A percentile compares a stretch with the other conserved stretches of the same genome.
These are phyloP conservation scores for Paecilomyces variotii DNA, from an alignment of 2,329 filamentous ascomycete species.

Conservation along the genomic window DNA sequence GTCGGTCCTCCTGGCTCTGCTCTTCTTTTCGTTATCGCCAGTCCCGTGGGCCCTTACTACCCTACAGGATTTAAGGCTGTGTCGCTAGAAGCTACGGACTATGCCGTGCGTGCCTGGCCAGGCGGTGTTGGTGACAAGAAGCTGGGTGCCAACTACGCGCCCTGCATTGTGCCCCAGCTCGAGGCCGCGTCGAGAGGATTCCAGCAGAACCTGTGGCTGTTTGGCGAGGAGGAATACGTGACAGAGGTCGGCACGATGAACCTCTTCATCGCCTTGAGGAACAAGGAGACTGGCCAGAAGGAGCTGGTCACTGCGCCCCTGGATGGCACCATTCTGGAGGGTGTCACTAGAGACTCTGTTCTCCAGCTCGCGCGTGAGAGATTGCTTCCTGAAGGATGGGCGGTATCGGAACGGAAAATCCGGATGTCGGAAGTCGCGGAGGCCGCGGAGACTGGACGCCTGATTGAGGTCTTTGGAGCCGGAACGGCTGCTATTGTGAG, in stretches of 20 bases:
- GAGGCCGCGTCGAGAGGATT: constrained; percentile 85
- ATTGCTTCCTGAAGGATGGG: constrained; percentile 79
- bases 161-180: constrained; percentile 93
- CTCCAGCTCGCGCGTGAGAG: constrained; percentile 78
- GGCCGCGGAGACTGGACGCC: constrained; percentile 71
- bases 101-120: constrained; percentile 94
- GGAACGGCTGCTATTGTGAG: constrained; percentile 92
- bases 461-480: constrained; percentile 88
- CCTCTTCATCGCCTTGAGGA: constrained; percentile 78
- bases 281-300: constrained; percentile 81
- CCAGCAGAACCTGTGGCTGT: constrained; percentile 98
- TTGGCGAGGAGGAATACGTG: constrained; percentile 88
- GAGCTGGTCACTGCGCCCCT: constrained; percentile 92
- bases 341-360: constrained; percentile 87
- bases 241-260: constrained; percentile 99
- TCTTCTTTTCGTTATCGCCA: constrained; percentile 89
- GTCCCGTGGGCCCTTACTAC: constrained; percentile 95
- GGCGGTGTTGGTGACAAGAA: constrained; percentile 98
- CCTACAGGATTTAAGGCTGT: constrained; percentile 97
- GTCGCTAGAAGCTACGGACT: constrained; percentile 89
- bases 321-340: constrained; percentile 92
- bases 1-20: constrained; percentile 88
- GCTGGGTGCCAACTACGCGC: constrained; percentile 97
- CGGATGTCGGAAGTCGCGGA: constrained; percentile 80
- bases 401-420: constrained; percentile 78